phyloP scores from a whole-genome alignment of 2,329 filamentous ascomycete genomes.

The Colletotrichum brevisporum region DNA sequence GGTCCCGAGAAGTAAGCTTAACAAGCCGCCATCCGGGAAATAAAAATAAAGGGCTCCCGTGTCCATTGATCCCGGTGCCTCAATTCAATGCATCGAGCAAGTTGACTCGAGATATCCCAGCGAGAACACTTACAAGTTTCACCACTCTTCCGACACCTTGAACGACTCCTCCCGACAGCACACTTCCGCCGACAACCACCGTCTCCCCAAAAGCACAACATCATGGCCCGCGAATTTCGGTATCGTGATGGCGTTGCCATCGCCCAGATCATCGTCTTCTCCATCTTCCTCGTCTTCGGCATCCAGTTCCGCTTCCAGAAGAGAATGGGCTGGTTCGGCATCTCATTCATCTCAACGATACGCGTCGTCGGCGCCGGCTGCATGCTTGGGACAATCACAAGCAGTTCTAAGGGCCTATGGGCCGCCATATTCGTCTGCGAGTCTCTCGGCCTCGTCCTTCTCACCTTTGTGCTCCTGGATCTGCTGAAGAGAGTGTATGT shows the following conservation, averaged over 20 bases:
- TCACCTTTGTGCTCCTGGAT: constrained; percentile 37
- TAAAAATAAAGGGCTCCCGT: not conserved
- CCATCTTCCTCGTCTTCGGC: constrained; percentile 15
- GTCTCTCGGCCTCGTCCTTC: constrained; percentile 40
- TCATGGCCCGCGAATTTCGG: constrained; percentile 25
- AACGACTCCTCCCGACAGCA: too few relatives aligned
- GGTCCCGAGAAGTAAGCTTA: not conserved
- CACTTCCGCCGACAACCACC: too few relatives aligned
- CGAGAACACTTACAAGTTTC: too few relatives aligned
- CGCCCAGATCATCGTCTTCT: constrained; percentile 24
- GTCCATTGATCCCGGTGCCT: not conserved
- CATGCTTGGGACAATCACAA: constrained; percentile 41
- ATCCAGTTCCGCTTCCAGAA: constrained; percentile 18
- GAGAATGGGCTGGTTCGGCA: constrained; percentile 33
- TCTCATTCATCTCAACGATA: constrained; percentile 41
- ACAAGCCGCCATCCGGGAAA: not conserved
- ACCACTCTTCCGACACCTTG: too few relatives aligned
- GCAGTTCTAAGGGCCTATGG: constrained; percentile 39
- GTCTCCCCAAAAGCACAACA: not conserved
- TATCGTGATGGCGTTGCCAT: constrained; percentile 38
- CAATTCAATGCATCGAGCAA: too few relatives aligned
- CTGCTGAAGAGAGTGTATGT: constrained; percentile 40
- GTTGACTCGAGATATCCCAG: too few relatives aligned
- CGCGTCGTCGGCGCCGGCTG: constrained; percentile 43
- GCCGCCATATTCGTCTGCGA: constrained; percentile 43